These are phyloP conservation scores for Eimeria falciformis DNA, from an alignment of 169 alveolate species.

Conservation along the genomic window DNA sequence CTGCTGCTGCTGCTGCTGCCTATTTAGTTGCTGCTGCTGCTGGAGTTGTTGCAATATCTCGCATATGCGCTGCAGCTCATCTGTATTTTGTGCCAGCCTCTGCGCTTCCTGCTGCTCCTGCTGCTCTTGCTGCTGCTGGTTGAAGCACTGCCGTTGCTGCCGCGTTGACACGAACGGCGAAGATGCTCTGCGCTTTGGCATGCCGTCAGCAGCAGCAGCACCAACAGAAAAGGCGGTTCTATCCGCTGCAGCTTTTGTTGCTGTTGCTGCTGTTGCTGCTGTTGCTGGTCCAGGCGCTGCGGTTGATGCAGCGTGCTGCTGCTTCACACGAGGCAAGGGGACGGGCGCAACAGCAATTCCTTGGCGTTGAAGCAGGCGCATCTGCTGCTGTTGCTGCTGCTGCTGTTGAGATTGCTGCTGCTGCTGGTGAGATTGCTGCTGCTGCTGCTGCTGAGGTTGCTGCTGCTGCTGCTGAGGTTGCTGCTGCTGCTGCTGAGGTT, in stretches of 20 bases:
- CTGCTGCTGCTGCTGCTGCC: constrained; percentile 21
- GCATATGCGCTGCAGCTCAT: not conserved
- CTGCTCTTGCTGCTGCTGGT: not conserved
- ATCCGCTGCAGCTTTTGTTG: not conserved
- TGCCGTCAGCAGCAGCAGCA: not conserved
- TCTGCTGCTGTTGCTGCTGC: not conserved
- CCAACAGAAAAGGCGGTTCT: not conserved
- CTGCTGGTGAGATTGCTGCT: not conserved
- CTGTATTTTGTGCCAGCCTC: not conserved
- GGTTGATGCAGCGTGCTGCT: constrained; percentile 1
- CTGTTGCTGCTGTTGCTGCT: not conserved
- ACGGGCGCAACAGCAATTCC: not conserved
- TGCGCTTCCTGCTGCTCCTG: not conserved
- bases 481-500: not conserved
- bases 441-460: not conserved
- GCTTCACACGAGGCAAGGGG: not conserved
- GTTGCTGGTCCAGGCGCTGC: not conserved
- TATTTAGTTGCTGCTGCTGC: not conserved
- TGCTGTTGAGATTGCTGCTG: not conserved
- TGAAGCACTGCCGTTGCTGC: not conserved
- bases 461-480: not conserved
- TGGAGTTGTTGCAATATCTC: not conserved
- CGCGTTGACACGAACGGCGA: too few species aligned
- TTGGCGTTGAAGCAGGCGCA: not conserved
- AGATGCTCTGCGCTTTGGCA: not conserved